These are phyloP conservation scores for Didymella pinodella DNA, from an alignment of 2,329 filamentous ascomycete genomes.

Conservation along the genomic window DNA sequence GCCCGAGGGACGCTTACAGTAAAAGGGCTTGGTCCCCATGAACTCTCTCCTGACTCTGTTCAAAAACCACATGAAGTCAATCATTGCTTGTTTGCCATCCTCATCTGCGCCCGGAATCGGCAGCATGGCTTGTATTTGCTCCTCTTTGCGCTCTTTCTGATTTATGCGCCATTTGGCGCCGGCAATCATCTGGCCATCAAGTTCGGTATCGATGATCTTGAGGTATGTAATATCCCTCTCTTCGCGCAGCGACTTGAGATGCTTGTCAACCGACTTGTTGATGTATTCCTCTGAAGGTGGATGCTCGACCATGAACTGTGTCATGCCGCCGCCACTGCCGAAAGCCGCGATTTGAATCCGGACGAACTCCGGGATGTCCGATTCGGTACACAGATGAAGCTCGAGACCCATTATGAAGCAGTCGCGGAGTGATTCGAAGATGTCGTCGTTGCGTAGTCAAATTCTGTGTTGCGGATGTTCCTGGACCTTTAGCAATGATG, in stretches of 20 bases:
- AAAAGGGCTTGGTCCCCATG: conserved; percentile 49
- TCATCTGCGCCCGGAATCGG: conserved; percentile 37
- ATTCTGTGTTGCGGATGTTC: background rate
- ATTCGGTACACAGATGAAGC: conserved; percentile 36
- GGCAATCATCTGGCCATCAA: conserved; percentile 43
- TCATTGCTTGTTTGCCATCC: conserved; percentile 33
- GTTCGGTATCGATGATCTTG: conserved; percentile 47
- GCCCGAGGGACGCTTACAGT: conserved; percentile 34
- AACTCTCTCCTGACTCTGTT: conserved; percentile 35
- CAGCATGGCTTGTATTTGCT: conserved; percentile 41
- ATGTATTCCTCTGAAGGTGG: conserved; percentile 30
- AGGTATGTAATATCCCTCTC: conserved; percentile 42
- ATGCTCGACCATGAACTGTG: conserved; percentile 29
- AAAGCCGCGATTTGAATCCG: conserved; percentile 44
- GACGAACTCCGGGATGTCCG: conserved; percentile 42
- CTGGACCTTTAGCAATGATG: conserved; percentile 9
- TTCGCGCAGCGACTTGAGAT: conserved; percentile 34
- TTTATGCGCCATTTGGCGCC: conserved; percentile 50
- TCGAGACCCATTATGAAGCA: conserved; percentile 44
- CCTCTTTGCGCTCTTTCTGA: conserved; percentile 41
- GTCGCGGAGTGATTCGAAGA: background rate
- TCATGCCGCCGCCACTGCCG: conserved; percentile 37
- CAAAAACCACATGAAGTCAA: conserved; percentile 43
- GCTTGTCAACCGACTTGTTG: conserved; percentile 33
- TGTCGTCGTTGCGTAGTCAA: background rate